Conservation (phyloP, 148 eudicot genomes). For the Nepenthes mirabilis region DNA sequence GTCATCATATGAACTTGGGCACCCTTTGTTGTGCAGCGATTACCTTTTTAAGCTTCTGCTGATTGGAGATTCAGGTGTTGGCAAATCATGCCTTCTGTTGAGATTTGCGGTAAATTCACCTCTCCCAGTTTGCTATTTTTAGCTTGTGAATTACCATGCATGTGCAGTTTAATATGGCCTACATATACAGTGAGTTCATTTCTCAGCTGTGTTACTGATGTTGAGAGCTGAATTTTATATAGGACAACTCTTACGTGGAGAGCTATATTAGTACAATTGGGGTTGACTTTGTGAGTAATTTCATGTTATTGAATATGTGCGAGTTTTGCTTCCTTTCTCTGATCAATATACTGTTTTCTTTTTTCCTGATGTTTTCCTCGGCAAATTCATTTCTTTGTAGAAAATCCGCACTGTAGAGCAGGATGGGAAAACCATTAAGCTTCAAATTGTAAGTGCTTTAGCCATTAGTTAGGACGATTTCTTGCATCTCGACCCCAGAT, state of each 20-base stretch:
- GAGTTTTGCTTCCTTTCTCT: background rate
- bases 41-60: slow-evolving; percentile 38
- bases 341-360: background rate
- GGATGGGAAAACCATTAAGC: slow-evolving; percentile 38
- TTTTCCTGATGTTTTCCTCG: background rate
- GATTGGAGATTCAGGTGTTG: slow-evolving; percentile 44
- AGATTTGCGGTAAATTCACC: slow-evolving; percentile 30
- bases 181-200: background rate
- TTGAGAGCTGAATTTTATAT: slow-evolving; percentile 6
- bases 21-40: slow-evolving; percentile 18
- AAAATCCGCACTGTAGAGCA: slow-evolving; percentile 42
- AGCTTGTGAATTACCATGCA: background rate
- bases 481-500: background rate
- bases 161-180: background rate
- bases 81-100: slow-evolving; percentile 36
- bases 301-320: background rate
- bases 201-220: background rate
- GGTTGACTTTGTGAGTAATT: slow-evolving; percentile 32
- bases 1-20: too few species aligned
- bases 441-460: slow-evolving; percentile 28
- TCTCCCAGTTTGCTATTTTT: background rate
- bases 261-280: slow-evolving; percentile 41
- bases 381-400: slow-evolving; percentile 6
- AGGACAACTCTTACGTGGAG: slow-evolving; percentile 38
- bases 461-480: background rate